Evolutionary conservation across 23 red algal genomes (phyloP), one percentile per base, ranked within the genome.

Genomic region (Gracilariopsis chorda): DNA sequence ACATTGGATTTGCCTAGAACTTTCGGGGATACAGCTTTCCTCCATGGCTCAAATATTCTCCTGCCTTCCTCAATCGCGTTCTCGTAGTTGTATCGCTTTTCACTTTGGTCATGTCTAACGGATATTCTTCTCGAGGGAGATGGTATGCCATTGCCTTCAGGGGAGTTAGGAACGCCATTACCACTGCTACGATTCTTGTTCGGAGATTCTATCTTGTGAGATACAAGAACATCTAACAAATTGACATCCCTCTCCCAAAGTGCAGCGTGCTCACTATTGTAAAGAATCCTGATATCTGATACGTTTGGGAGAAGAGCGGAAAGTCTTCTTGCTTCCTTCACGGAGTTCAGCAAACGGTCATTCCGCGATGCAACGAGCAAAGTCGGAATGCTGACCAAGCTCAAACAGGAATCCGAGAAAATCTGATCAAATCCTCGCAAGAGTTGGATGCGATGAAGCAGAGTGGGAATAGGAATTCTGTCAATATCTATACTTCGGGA

Each of bases 221-320:
- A 51, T 13, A 40, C 37, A 47, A 90, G 35, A 13, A 90, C 21
- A 16, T 79, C 35, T 21, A 4, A 44, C 25, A 92, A 34, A 30
- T 40, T 71, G 0, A 92, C 77, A 36, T 70, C 88, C 25, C 60
- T 47, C 40, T 92, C 88, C 43, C 72, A 68, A 30, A 92, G 36
- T 37, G 73, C 76, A 10, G 88, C 77, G 42, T 92, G 88, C 27
- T 70, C 88, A 42, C 56, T 53, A 17, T 80, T 29, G 9, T 58
- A 7, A 39, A 92, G 77, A 32, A 41, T 70, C 23, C 57, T 45
- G 24, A 61, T 39, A 9, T 60, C 23, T 24, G 10, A 23, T 0
- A 51, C 56, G 65, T 80, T 65, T 14, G 51, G 76, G 27, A 92
- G 77, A 24, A 92, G 17, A 13, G 14, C 9, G 4, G 16, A 37